These are phyloP conservation scores for Cymbopogon citratus DNA, from an alignment of 176 grass and related monocot genomes.

Conservation along the genomic window DNA sequence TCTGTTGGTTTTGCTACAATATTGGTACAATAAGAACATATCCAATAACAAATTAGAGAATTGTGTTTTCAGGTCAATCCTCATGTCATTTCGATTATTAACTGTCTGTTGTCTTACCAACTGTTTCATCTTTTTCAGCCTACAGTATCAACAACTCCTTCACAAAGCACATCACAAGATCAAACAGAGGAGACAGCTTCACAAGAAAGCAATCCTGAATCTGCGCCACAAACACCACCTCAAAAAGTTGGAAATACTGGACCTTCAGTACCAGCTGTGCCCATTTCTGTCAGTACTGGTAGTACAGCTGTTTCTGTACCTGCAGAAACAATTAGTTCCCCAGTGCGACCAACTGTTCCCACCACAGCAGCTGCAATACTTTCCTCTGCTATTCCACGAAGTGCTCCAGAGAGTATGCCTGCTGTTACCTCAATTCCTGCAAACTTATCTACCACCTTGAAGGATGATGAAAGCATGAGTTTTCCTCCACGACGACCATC, in stretches of 20 bases:
- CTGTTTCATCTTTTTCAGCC: slow-evolving; percentile 35
- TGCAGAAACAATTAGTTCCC: slow-evolving; percentile 41
- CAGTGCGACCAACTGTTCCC: slow-evolving; percentile 43
- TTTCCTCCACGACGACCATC: slow-evolving; percentile 63
- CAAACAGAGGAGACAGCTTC: slow-evolving; percentile 57
- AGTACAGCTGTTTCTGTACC: slow-evolving; percentile 27
- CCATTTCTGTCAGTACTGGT: slow-evolving; percentile 40
- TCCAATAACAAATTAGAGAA: not conserved
- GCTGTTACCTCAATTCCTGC: slow-evolving; percentile 41
- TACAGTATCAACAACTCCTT: slow-evolving; percentile 44
- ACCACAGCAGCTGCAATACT: slow-evolving; percentile 42
- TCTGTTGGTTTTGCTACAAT: slow-evolving; percentile 6
- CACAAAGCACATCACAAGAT: slow-evolving; percentile 57
- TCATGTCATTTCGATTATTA: slow-evolving; percentile 14
- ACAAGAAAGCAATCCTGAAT: slow-evolving; percentile 65
- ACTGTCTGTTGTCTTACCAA: slow-evolving; percentile 13
- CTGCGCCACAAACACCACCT: slow-evolving; percentile 57
- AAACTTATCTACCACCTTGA: slow-evolving; percentile 48
- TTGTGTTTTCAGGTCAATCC: not conserved
- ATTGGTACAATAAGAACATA: not conserved
- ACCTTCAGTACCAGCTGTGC: slow-evolving; percentile 35
- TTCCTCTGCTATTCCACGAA: slow-evolving; percentile 50
- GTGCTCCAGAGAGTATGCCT: slow-evolving; percentile 51
- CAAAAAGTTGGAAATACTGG: slow-evolving; percentile 53
- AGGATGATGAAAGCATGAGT: slow-evolving; percentile 78